phyloP scores from a whole-genome alignment of 768 basidiomycete species.

The Lactifluus rugatus region DNA sequence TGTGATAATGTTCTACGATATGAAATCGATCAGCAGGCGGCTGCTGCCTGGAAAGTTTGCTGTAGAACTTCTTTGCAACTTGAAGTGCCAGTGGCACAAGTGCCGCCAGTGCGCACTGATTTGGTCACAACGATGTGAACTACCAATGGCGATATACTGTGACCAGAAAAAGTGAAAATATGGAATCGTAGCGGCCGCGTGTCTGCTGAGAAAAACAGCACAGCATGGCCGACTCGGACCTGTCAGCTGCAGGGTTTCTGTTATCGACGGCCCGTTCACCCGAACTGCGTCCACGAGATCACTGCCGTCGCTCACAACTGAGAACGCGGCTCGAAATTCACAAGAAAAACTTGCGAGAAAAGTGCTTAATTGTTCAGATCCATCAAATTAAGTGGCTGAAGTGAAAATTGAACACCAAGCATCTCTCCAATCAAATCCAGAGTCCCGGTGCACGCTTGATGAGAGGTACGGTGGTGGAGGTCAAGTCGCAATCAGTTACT shows the following conservation, averaged over 20 bases:
- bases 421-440: not conserved
- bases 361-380: not conserved
- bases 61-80: not conserved
- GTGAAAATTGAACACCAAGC: not conserved
- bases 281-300: not conserved
- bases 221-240: no score
- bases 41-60: not conserved
- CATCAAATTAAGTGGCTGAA: not conserved
- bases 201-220: no score
- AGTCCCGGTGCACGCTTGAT: not conserved
- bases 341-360: not conserved
- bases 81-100: not conserved
- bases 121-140: not conserved
- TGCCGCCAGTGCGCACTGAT: not conserved
- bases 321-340: no score
- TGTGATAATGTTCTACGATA: not conserved
- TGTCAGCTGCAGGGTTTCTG: no score
- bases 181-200: no score
- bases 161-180: not conserved
- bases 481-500: not conserved
- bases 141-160: not conserved
- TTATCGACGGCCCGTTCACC: not conserved
- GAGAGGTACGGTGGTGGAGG: not conserved
- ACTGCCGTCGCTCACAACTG: no score
- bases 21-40: not conserved